phyloP scores from a whole-genome alignment of 208 protist genomes.

The Novymonas esmeraldas region DNA sequence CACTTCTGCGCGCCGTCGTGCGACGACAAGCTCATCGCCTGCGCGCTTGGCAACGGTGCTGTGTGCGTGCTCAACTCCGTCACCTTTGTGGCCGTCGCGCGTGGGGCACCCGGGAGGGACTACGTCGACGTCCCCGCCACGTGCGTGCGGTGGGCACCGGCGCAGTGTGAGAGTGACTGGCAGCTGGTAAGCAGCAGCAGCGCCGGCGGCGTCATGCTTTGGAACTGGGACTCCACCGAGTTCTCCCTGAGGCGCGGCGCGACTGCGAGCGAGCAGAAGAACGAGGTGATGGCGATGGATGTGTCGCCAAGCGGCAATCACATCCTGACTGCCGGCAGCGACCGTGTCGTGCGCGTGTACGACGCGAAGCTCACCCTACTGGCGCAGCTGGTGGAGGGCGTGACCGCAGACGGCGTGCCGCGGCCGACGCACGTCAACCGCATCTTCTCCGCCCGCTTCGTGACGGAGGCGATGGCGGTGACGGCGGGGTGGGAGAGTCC shows the following conservation, averaged over 20 bases:
- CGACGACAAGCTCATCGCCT: conserved; percentile 58
- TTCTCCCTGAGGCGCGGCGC: conserved; percentile 27
- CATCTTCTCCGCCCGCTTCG: conserved; percentile 80
- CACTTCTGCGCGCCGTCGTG: conserved; percentile 45
- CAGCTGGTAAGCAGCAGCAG: conserved; percentile 60
- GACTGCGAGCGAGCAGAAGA: conserved; percentile 46
- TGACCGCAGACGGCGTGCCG: conserved; percentile 34
- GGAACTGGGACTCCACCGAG: conserved; percentile 45
- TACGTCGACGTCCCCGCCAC: conserved; percentile 61
- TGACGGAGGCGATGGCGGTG: conserved; percentile 43
- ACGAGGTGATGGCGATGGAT: conserved; percentile 77
- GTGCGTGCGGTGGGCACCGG: conserved; percentile 57
- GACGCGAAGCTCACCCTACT: conserved; percentile 40
- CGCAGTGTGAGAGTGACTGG: conserved; percentile 16
- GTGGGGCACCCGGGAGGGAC: conserved; percentile 28
- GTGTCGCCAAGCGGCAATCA: conserved; percentile 46
- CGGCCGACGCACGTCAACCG: conserved; percentile 76
- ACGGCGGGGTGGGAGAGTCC: conserved; percentile 90
- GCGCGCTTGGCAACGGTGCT: conserved; percentile 56
- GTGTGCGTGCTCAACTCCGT: conserved; percentile 45
- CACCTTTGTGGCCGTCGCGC: conserved; percentile 25
- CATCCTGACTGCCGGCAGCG: conserved; percentile 84
- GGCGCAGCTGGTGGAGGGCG: conserved; percentile 38
- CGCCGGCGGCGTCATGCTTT: conserved; percentile 66
- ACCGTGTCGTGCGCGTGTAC: conserved; percentile 86